Evolutionary conservation across 2,329 filamentous ascomycete genomes (phyloP), one percentile per base, ranked within the genome.

Genomic region (Hysterium pulicare): DNA sequence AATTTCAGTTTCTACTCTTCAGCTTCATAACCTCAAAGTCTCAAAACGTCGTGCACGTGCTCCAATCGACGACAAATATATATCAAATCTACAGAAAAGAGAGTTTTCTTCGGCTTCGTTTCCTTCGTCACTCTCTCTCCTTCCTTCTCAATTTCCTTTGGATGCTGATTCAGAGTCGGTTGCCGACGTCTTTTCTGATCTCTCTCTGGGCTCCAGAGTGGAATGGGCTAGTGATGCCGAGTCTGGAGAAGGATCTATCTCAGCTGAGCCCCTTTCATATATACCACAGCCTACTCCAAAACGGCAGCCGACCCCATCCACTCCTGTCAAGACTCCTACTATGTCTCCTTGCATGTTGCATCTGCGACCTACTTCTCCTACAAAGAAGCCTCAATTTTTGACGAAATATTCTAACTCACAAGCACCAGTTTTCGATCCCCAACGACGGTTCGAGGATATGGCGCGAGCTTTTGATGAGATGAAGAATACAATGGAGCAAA

Each of bases 351-450:
- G 64, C 52, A 60, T 66, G 51, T 46, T 53, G 51, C 48, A 58
- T 48, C 34, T 55, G 54, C 42, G 42, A n/a, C 10, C 33, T 19
- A n/a, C 17, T 5, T 35, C 42, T 13, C 37, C 37, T 20, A 19
- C 10, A 8, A 62, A 39, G 26, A 9, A 61, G 36, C 76, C 78
- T 51, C 64, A 62, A 11, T 90, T 77, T 72, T 73, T 91, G 58
- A 84, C 78, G 52, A 86, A 83, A 71, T 71, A 83, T 74, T 88
- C 90, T 82, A 84, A 87, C 76, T 70, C 78, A 51, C 76, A 72
- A 69, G 61, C 65, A 63, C 72, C 78, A 87, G 86, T 79, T 58
- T 91, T 85, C 78, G 89, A 96, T 63, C 82, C 90, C 52, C 84
- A 90, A 55, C 80, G 80, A 47, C 82, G 84, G 50, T 78, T 96